A percentile compares a stretch with the other conserved stretches of the same genome.
phyloP scores from a whole-genome alignment of 805 yeast species.

The Candida vaughaniae region DNA sequence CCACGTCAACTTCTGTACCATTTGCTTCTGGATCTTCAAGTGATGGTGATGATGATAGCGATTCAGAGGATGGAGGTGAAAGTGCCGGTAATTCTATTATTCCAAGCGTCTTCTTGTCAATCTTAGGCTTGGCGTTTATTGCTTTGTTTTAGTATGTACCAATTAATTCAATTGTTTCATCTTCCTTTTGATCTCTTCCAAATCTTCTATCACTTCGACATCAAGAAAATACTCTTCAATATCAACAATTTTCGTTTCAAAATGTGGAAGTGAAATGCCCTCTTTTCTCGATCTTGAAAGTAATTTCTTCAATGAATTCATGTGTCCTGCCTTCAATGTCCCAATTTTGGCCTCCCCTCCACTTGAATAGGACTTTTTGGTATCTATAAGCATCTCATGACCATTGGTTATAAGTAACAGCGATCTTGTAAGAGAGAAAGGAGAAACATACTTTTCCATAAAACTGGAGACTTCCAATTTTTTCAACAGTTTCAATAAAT shows the following conservation, averaged over 20 bases:
- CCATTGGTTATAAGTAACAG: conserved; percentile 7
- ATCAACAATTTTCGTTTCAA: too few species aligned
- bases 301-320: too few species aligned
- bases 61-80: not conserved
- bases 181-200: not conserved
- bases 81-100: too few species aligned
- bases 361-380: too few species aligned
- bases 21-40: not conserved
- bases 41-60: not conserved
- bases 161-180: too few species aligned
- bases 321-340: too few species aligned
- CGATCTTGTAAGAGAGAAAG: conserved; percentile 7
- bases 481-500: conserved; percentile 19
- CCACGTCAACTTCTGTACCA: conserved; percentile 1
- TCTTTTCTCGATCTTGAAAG: too few species aligned
- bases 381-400: too few species aligned
- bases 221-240: too few species aligned
- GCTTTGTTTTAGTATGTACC: not conserved
- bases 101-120: not conserved
- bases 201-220: not conserved
- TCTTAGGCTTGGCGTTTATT: not conserved
- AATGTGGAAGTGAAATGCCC: too few species aligned
- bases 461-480: too few species aligned
- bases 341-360: too few species aligned
- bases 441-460: conserved; percentile 10